Percentiles rank a stretch among this genome's conserved stretches.
phyloP scores from a whole-genome alignment of 176 grass and related monocot species.

The Otatea glauca region DNA sequence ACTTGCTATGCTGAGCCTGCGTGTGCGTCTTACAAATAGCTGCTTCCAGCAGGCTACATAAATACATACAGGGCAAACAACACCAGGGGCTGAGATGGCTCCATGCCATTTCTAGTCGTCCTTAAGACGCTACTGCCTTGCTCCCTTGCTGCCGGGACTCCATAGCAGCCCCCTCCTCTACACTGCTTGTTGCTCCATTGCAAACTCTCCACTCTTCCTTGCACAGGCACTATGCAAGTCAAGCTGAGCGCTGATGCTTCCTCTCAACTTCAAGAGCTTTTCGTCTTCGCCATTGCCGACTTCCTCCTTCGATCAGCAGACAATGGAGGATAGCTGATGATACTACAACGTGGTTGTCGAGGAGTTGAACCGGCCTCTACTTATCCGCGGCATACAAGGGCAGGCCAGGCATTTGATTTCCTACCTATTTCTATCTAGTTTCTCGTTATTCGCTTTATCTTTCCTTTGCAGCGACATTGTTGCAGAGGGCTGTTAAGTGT shows the following conservation, averaged over 20 bases:
- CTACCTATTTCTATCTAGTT: constrained; percentile 19
- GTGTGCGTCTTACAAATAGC: constrained; percentile 19
- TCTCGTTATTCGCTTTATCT: neutral
- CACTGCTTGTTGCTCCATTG: neutral
- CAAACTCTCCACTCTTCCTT: neutral
- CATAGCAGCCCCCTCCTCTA: neutral
- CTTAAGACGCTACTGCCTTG: constrained; percentile 15
- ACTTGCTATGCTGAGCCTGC: neutral
- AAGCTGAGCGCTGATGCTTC: constrained; percentile 1
- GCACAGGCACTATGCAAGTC: constrained; percentile 16
- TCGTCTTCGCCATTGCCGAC: constrained; percentile 32
- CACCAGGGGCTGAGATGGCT: constrained; percentile 21
- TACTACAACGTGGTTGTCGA: neutral
- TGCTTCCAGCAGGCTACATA: constrained; percentile 10
- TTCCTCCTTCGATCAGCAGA: neutral
- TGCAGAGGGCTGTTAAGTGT: constrained; percentile 45
- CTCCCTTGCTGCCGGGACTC: constrained; percentile 27
- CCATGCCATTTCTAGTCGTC: constrained; percentile 38
- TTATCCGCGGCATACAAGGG: constrained; percentile 57
- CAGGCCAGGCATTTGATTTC: constrained; percentile 60
- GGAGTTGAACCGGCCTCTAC: constrained; percentile 18
- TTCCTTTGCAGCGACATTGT: constrained; percentile 16
- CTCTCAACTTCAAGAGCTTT: neutral
- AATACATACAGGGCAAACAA: constrained; percentile 15
- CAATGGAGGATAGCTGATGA: constrained; percentile 28